phyloP scores from a whole-genome alignment of 2,329 filamentous ascomycete species.

The Aspergillus cejpii region DNA sequence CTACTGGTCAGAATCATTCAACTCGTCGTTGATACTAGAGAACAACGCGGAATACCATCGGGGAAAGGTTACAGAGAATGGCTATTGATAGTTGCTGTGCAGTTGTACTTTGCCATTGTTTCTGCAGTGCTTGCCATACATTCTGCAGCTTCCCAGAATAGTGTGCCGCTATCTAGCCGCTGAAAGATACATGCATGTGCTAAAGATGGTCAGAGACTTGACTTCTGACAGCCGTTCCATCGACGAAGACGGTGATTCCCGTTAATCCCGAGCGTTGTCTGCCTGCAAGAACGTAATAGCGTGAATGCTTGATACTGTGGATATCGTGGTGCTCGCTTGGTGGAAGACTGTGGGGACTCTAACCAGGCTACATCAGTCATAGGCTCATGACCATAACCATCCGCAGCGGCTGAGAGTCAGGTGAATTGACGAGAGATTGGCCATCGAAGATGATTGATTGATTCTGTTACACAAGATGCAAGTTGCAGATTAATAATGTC shows the following conservation, averaged over 20 bases:
- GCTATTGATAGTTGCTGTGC: too few species aligned
- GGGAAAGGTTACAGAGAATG: too few species aligned
- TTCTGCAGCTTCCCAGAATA: neutral
- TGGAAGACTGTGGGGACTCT: neutral
- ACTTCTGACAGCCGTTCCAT: neutral
- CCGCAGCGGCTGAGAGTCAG: neutral
- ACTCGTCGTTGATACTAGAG: neutral
- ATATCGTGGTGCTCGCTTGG: neutral
- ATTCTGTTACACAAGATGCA: neutral
- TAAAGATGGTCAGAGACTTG: neutral
- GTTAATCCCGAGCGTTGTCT: too few species aligned
- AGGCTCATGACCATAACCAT: neutral
- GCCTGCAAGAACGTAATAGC: neutral
- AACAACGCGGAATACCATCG: too few species aligned
- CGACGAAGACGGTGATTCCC: neutral
- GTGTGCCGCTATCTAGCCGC: neutral
- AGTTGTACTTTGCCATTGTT: neutral
- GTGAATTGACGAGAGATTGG: neutral
- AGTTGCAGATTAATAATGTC: neutral
- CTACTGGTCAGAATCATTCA: neutral
- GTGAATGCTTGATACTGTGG: neutral
- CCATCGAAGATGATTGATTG: neutral
- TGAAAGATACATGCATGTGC: neutral
- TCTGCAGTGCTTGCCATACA: neutral
- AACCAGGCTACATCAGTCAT: neutral